Evolutionary conservation across 352 stramenopile species (phyloP), one percentile per base, ranked within the genome.

Genomic region (Phytophthora multivora): DNA sequence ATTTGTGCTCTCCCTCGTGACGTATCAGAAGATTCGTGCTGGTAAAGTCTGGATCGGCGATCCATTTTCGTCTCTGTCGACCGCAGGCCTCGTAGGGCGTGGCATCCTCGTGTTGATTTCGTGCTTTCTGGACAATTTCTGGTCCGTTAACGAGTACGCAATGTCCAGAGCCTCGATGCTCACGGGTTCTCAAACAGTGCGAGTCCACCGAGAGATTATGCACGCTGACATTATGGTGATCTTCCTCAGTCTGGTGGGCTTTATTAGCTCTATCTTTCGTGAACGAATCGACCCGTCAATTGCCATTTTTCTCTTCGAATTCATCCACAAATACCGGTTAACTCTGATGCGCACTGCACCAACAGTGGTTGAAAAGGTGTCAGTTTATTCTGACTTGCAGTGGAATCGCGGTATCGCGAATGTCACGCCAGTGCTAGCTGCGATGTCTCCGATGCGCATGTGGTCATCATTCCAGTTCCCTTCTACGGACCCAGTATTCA

Each of bases 21-120:
- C 51, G 8, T 76, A 75, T 21, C 68, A 65, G 7, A 80, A 68
- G 15, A 2, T 80, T 16, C 54, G 49, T 0, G 46, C 38, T 3
- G 70, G 74, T 1, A 80, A 80, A 48, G 11, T 80, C 13, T 80
- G 74, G 74, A 65, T 83, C 10, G 71, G 71, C 6, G 74, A 79
- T 30, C 71, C 74, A 0, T 83, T 83, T 33, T 51, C 73, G 9
- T 69, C 71, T 8, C 38, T 79, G 13, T 80, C 69, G 1, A 71
- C 56, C 18, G 53, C 55, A 19, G 62, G 43, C 2, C 41, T 79
- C 0, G 46, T 73, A 8, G 0, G 69, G 5, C 59, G 65, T 0
- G 65, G 64, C 1, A 18, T 70, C 2, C 12, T 77, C 2, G 49
- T 81, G 10, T 19, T 79, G 0, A 3, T 64, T 1, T 69, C 69